Evolutionary conservation across 495 filamentous ascomycete genomes (phyloP).

Genomic region (Achaetomiella virescens): DNA sequence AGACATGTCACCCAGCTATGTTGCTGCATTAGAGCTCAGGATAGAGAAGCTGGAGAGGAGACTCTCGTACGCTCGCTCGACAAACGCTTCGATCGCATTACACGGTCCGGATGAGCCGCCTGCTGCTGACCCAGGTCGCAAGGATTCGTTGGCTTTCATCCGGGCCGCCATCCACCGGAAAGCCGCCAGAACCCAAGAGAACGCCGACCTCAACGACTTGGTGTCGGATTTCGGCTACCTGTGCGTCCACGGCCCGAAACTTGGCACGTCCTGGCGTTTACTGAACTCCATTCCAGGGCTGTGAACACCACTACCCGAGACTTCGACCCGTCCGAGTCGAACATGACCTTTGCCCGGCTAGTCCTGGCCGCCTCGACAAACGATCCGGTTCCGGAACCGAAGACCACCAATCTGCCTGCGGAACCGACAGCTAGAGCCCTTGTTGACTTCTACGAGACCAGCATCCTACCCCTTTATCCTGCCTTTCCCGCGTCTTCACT

Average conservation of each 20-base stretch:
- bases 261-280: background rate
- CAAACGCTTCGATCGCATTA: conserved; percentile 49
- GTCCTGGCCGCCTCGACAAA: conserved; percentile 67
- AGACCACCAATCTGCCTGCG: conserved; percentile 55
- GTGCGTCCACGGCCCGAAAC: conserved; percentile 34
- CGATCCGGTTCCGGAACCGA: conserved; percentile 52
- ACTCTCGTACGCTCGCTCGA: conserved; percentile 53
- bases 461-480: conserved; percentile 71
- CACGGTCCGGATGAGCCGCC: conserved; percentile 40
- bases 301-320: conserved; percentile 89
- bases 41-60: conserved; percentile 78
- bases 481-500: conserved; percentile 70
- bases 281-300: conserved; percentile 46
- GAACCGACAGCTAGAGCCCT: conserved; percentile 57
- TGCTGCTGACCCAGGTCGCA: conserved; percentile 42
- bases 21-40: conserved; percentile 81
- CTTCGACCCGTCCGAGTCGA: conserved; percentile 77
- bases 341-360: conserved; percentile 80
- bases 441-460: conserved; percentile 76
- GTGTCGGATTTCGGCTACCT: conserved; percentile 78
- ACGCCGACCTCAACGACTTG: conserved; percentile 70
- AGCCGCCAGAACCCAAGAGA: conserved; percentile 53
- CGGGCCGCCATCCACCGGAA: conserved; percentile 55
- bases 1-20: conserved; percentile 53
- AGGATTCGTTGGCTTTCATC: conserved; percentile 54